phyloP scores from a whole-genome alignment of 345 rosid genomes.

The Syzygium grande region DNA sequence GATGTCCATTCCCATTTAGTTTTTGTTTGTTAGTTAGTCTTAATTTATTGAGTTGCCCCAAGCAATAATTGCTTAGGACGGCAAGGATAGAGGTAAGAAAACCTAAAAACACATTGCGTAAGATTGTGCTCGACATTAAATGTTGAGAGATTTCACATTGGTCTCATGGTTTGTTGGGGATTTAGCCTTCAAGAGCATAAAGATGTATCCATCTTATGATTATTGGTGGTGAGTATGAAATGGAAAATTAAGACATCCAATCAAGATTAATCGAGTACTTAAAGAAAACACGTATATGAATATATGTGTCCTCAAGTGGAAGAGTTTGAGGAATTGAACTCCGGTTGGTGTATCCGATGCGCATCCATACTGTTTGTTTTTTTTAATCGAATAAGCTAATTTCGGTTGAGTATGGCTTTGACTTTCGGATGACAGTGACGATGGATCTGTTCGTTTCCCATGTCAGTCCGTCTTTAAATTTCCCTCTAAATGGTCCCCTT shows the following conservation, averaged over 20 bases:
- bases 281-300: too few species aligned
- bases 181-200: not conserved
- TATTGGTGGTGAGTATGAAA: not conserved
- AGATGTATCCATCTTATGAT: fast-evolving
- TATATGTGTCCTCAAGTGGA: too few species aligned
- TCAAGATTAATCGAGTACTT: too few species aligned
- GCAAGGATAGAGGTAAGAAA: not conserved
- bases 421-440: not conserved
- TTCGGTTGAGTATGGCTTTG: not conserved
- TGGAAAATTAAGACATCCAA: too few species aligned
- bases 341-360: too few species aligned
- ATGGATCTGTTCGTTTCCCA: not conserved
- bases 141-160: too few species aligned
- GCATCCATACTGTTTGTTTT: too few species aligned
- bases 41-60: not conserved
- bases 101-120: not conserved
- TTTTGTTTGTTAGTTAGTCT: not conserved
- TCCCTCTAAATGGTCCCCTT: too few species aligned
- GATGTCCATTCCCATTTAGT: too few species aligned
- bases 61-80: not conserved
- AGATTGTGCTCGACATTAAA: not conserved
- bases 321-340: too few species aligned
- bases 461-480: not conserved
- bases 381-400: not conserved
- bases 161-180: too few species aligned